Base-by-base conservation (phyloP, 2,329 filamentous ascomycete genomes). In the Sporothrix phasma region DNA sequence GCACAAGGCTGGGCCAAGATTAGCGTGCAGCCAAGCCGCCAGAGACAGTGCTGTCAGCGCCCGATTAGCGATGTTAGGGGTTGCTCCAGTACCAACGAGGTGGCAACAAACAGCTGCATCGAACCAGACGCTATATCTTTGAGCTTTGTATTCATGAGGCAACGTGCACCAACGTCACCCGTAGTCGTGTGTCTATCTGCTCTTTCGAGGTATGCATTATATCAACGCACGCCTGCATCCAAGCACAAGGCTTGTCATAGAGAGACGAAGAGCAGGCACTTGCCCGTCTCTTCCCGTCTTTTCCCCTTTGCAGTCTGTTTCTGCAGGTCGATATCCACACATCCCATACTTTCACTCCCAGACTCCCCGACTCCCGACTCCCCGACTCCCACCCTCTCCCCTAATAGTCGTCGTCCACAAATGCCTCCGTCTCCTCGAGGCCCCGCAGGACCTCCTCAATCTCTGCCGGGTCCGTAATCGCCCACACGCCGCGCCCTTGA, bases 401-500 rank as follows among this genome's bases (percentile, higher is more conserved):
- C 3, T 58, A 64, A n/a, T 54, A 39, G 11, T 66, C 63, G 15
- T 65, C 61, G 3, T 66, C 65, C 3, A 78, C 72, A 31, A 82
- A 70, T 13, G 71, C 73, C 47, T 81, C 86, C 10, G 86, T 90
- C 72, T 88, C 82, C 68, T 90, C 85, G 53, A 91, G 72, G 2
- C 81, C 85, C 66, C 76, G 79, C 45, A 90, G 73, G 51, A 87
- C 83, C 67, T 88, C 84, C 67, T 92, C 87, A 54, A 91, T 83
- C 73, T 90, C 88, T 63, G 80, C 82, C 8, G 92, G 91, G 72
- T 92, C 88, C 10, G 86, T 92, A 62, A 97, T 89, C 3, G 88
- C 92, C 92, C 92, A 96, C 0, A 97, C 92, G 2, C 93, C 93
- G 58, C 92, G 1, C 92, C 92, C 73, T 93, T 95, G 58, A 93